These are phyloP conservation scores for Skeletonema potamos DNA, from an alignment of 108 stramenopile species.

Conservation along the genomic window DNA sequence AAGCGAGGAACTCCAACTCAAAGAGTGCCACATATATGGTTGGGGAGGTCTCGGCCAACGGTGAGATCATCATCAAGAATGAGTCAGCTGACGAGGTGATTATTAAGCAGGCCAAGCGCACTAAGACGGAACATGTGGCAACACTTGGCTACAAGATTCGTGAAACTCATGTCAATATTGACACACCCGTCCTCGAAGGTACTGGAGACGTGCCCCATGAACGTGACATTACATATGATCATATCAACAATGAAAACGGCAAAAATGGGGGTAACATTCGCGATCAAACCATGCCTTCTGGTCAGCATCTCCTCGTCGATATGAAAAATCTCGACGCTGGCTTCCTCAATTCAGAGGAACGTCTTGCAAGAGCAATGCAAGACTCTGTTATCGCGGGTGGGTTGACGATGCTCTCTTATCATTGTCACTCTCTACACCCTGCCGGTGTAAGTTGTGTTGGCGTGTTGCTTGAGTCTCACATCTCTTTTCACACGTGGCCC, in stretches of 20 bases:
- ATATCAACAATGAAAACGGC: conserved; percentile 1
- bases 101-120: conserved; percentile 31
- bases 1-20: conserved; percentile 4
- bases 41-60: not conserved
- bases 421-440: conserved; percentile 83
- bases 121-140: conserved; percentile 36
- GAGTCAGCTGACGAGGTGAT: conserved; percentile 16
- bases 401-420: conserved; percentile 81
- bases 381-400: conserved; percentile 60
- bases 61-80: not conserved
- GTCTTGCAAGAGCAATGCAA: conserved; percentile 72
- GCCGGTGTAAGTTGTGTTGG: conserved; percentile 84
- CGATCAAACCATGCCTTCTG: conserved; percentile 53
- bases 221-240: conserved; percentile 22
- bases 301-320: conserved; percentile 84
- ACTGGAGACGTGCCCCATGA: conserved; percentile 15
- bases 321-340: conserved; percentile 72
- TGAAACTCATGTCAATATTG: conserved; percentile 45
- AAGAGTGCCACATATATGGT: conserved; percentile 37
- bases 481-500: conserved; percentile 90
- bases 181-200: conserved; percentile 40
- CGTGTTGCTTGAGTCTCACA: conserved; percentile 81
- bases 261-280: conserved; percentile 3
- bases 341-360: conserved; percentile 71
- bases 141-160: conserved; percentile 42